Percentiles rank a stretch among this genome's conserved stretches.
Conservation (phyloP, 768 basidiomycete species). For the Termitomyces sp. region DNA sequence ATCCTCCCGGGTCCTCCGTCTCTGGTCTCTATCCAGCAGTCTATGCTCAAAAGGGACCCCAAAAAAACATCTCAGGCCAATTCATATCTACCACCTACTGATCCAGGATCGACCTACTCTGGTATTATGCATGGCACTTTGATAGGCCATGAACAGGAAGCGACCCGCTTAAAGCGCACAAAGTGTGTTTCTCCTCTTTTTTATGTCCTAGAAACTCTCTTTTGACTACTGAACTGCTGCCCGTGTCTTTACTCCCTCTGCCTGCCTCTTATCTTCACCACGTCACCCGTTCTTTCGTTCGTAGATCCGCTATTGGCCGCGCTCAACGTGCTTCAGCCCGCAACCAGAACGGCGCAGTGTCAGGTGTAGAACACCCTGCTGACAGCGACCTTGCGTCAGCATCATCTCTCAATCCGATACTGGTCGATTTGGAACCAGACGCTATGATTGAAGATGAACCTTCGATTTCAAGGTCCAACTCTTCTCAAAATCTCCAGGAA, state of each 20-base stretch:
- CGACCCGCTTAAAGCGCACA: conserved; percentile 68
- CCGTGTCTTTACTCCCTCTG: conserved; percentile 15
- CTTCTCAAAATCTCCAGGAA: conserved; percentile 40
- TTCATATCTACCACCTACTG: conserved; percentile 80
- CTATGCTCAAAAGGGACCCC: conserved; percentile 73
- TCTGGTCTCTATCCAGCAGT: conserved; percentile 65
- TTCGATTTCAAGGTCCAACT: conserved; percentile 63
- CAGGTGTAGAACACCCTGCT: conserved; percentile 32
- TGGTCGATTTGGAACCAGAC: conserved; percentile 47
- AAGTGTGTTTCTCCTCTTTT: conserved; percentile 45
- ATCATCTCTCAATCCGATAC: conserved; percentile 38
- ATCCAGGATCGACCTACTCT: conserved; percentile 88
- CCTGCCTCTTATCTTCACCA: conserved; percentile 10
- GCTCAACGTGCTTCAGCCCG: conserved; percentile 74
- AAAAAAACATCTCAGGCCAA: conserved; percentile 66
- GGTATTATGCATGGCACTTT: conserved; percentile 68
- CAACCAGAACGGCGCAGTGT: conserved; percentile 46
- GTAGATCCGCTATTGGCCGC: conserved; percentile 58
- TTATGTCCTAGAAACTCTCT: conserved; percentile 6
- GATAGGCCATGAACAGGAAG: conserved; percentile 61
- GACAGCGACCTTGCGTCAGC: conserved; percentile 34
- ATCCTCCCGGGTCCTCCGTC: conserved; percentile 87
- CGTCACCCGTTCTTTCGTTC: conserved; percentile 15
- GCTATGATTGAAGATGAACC: conserved; percentile 57
- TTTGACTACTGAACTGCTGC: conserved; percentile 21